A percentile compares a stretch with the other conserved stretches of the same genome.
phyloP scores from a whole-genome alignment of 495 filamentous ascomycete species.

The Aspergillus egyptiacus region DNA sequence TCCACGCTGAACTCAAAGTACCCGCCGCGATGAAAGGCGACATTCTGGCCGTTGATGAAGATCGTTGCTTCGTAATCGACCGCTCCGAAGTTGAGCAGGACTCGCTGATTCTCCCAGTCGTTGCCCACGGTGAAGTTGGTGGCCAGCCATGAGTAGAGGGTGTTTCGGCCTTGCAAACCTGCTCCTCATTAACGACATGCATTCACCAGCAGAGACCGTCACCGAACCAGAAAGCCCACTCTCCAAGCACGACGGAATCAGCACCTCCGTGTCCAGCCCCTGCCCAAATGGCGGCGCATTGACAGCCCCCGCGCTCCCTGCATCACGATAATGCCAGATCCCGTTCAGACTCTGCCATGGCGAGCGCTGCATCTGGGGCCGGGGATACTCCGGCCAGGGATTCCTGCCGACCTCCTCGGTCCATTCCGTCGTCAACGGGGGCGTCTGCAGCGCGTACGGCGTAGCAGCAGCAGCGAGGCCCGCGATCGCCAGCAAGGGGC shows the following conservation, averaged over 20 bases:
- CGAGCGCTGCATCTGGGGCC: constrained; percentile 52
- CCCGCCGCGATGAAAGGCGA: constrained; percentile 53
- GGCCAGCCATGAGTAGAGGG: constrained; percentile 55
- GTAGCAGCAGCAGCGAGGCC: constrained; percentile 2
- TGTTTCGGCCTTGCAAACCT: constrained; percentile 46
- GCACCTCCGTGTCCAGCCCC: constrained; percentile 41
- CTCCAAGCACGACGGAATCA: constrained; percentile 62
- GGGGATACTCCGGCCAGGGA: constrained; percentile 64
- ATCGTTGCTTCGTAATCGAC: constrained; percentile 64
- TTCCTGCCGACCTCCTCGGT: constrained; percentile 54
- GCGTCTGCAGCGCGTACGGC: constrained; percentile 25
- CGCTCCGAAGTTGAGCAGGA: constrained; percentile 62
- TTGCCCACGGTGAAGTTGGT: constrained; percentile 50
- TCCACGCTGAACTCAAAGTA: constrained; percentile 59
- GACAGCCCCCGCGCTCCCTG: constrained; percentile 32
- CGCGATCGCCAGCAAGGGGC: constrained; percentile 4
- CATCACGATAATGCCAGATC: constrained; percentile 57
- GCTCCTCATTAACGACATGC: constrained; percentile 13
- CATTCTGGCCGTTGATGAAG: constrained; percentile 53
- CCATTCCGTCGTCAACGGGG: constrained; percentile 56
- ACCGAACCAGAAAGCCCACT: constrained; percentile 44
- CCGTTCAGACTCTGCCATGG: constrained; percentile 61
- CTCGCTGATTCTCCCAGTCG: constrained; percentile 36
- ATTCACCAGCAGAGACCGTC: neutral
- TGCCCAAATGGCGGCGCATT: constrained; percentile 36